Conservation (phyloP, 352 stramenopile genomes). For the Elongisporangium anandrum region DNA sequence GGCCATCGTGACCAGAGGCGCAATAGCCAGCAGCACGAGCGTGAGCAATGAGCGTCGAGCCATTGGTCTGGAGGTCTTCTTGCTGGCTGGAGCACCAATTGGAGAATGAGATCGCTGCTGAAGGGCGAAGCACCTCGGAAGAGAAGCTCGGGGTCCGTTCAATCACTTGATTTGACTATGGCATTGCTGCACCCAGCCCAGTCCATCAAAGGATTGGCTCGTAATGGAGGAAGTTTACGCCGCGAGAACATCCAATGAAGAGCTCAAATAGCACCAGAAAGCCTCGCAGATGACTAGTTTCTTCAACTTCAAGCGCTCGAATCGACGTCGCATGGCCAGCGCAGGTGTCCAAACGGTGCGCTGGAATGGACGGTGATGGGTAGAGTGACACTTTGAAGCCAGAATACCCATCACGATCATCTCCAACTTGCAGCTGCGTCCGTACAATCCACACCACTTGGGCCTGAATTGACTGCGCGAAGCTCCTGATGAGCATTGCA, state of each 20-base stretch:
- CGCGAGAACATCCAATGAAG: background rate
- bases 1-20: background rate
- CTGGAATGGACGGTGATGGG: background rate
- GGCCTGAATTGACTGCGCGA: background rate
- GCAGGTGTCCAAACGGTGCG: background rate
- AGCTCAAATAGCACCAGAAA: background rate
- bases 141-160: background rate
- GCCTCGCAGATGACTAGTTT: background rate
- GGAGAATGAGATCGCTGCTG: background rate
- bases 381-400: background rate
- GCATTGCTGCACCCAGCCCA: background rate
- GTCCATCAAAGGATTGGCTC: background rate
- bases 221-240: background rate
- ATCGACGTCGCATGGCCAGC: background rate
- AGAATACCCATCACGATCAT: background rate
- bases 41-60: background rate
- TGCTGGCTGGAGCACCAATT: background rate
- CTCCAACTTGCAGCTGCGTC: background rate
- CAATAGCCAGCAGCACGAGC: background rate
- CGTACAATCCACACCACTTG: slow-evolving; percentile 1
- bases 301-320: background rate
- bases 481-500: background rate
- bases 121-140: background rate
- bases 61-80: background rate
- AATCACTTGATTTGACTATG: background rate